Base-by-base conservation (phyloP, 495 filamentous ascomycete genomes). In the Aspergillus asperescens region DNA sequence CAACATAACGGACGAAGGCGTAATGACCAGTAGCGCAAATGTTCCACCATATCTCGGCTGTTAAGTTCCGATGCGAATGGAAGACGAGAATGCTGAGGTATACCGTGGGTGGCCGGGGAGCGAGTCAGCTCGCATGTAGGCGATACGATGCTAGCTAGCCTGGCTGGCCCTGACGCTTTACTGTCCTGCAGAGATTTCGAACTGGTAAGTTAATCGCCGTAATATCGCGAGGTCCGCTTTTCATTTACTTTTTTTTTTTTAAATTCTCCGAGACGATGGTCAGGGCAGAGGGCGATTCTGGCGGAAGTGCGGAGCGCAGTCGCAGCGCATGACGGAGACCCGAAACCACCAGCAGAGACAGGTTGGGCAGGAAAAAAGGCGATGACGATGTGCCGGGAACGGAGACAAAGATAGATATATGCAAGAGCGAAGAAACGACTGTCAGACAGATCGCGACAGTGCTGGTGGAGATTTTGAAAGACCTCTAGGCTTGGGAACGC, bases 1-100 rank as follows among this genome's bases (percentile, higher is more conserved):
- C 60, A 70, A 69, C 71, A 75, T 75, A 48, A 40, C 63, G 56
- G 57, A 48, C 0, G 48, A 62, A 57, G 48, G 54, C 59, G 55
- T 50, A 43, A 49, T 35, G 61, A 46, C 41, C 55, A 63, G 59
- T 46, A 50, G 52, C 61, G 57, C 65, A 61, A 51, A 53, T 38
- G 54, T 62, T 62, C 63, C 64, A 68, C 62, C 69, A 74, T 71
- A 56, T 69, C 71, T 71, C 60, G 62, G 44, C 35, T 54, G 48
- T n/a, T 56, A 56, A 47, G 48, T 57, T 58, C 50, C 57, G 61
- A 15, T 29, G 59, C 20, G 44, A 23, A 7, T 44, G 19, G 15
- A 54, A 47, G 47, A 29, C 4, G 10, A 34, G 34, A 55, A 16
- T 47, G 16, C 27, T 40, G 45, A 28, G 16, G 25, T 50, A 62